Evolutionary conservation across 306 rosid species (phyloP).

Genomic region (Cercis canadensis): DNA sequence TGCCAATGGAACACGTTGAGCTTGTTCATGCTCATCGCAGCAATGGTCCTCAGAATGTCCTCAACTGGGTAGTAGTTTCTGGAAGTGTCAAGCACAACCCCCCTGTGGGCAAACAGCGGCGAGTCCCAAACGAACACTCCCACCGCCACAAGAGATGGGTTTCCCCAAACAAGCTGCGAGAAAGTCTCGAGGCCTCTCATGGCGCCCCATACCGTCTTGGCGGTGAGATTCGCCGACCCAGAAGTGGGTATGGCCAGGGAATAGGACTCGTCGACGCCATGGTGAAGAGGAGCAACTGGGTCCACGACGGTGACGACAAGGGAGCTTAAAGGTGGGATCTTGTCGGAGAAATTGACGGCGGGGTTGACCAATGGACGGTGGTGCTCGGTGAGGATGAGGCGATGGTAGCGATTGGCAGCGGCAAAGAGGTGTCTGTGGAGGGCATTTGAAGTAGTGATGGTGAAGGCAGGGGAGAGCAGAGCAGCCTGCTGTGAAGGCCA

Average conservation of each 20-base stretch:
- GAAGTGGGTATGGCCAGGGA: constrained; percentile 43
- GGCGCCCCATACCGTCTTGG: constrained; percentile 65
- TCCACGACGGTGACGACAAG: constrained; percentile 49
- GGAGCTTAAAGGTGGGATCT: constrained; percentile 50
- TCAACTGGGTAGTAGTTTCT: constrained; percentile 55
- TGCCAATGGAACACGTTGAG: constrained; percentile 71
- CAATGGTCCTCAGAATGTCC: constrained; percentile 53
- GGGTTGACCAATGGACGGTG: constrained; percentile 59
- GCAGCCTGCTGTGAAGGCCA: constrained; percentile 65
- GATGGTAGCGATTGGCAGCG: constrained; percentile 58
- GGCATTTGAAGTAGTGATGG: constrained; percentile 52
- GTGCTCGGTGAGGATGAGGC: constrained; percentile 63
- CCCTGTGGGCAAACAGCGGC: constrained; percentile 61
- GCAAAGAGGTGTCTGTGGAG: constrained; percentile 50
- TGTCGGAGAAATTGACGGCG: constrained; percentile 32
- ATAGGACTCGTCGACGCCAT: constrained; percentile 78
- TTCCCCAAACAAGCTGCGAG: constrained; percentile 78
- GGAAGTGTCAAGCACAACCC: constrained; percentile 56
- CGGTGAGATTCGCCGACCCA: constrained; percentile 48
- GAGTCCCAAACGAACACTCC: constrained; percentile 57
- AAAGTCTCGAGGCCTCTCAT: constrained; percentile 70
- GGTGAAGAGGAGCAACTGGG: constrained; percentile 50
- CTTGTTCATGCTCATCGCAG: constrained; percentile 58
- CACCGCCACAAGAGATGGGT: constrained; percentile 55
- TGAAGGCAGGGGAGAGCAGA: constrained; percentile 63